Evolutionary conservation across 2,329 filamentous ascomycete genomes (phyloP), one percentile per base, ranked within the genome.

Genomic region (Aspergillus viridinutans): DNA sequence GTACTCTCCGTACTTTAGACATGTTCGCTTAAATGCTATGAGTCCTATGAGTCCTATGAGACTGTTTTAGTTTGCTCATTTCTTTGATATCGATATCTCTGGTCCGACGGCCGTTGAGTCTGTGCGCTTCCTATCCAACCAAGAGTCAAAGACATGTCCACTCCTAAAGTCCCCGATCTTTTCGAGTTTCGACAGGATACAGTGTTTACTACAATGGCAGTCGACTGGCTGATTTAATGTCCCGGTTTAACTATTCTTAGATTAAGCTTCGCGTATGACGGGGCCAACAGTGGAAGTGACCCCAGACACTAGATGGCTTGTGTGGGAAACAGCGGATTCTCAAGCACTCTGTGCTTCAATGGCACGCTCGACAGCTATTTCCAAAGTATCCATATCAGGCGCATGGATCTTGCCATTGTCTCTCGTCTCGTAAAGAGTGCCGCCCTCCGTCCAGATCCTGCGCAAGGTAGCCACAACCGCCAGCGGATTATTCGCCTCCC

Each of bases 391-490:
- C 52, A 81, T 69, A 26, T 82, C 74, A 8, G 78, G 78, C 3
- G 77, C 77, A 6, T 79, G 83, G 53, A 90, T 78, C 1, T 79
- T 64, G 28, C 78, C 80, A 64, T 91, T 90, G 67, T 90, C 87
- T 54, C 85, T 82, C 71, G 83, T 82, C 1, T 84, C 81, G 67
- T 91, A 90, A 49, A 90, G 69, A 0, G 88, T 91, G 1, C 86
- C 85, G 0, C 89, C 89, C 64, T 89, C 83, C 0, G 83, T 82
- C 89, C 88, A 91, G 52, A 91, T 91, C 20, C 89, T 76, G 49
- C 85, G 77, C 61, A 91, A 73, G 0, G 88, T 90, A 50, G 81
- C 78, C 1, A 75, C 61, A 0, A 83, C 84, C 0, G 85, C 85
- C 20, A 67, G 58, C 0, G 85, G 79, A 49, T 78, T 72, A 0